Conservation (phyloP, 2,329 filamentous ascomycete species). For the Colletotrichum eleusines region DNA sequence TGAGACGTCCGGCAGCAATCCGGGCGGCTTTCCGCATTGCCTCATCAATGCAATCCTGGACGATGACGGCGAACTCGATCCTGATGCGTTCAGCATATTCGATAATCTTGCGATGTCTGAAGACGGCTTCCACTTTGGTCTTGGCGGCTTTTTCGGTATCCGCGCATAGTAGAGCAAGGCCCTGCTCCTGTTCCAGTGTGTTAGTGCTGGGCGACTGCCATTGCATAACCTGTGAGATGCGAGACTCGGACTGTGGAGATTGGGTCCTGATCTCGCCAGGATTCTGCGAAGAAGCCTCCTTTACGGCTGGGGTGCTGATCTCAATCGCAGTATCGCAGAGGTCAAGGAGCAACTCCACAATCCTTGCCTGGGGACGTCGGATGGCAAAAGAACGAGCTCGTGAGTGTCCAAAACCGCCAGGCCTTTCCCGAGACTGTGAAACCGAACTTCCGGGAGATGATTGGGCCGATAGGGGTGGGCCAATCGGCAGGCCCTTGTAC, state of each 20-base stretch:
- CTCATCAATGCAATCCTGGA: constrained; percentile 95
- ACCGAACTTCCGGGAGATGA: constrained; percentile 80
- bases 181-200: constrained; percentile 92
- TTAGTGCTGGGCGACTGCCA: constrained; percentile 97
- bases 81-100: constrained; percentile 97
- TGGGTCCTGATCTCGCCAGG: constrained; percentile 88
- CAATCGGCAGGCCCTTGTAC: constrained; percentile 90
- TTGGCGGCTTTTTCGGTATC: constrained; percentile 89
- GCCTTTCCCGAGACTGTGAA: constrained; percentile 78
- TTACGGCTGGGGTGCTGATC: constrained; percentile 93
- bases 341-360: constrained; percentile 94
- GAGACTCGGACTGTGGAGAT: constrained; percentile 94
- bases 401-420: constrained; percentile 80
- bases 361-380: constrained; percentile 87
- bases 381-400: constrained; percentile 91
- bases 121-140: constrained; percentile 91
- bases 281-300: constrained; percentile 77
- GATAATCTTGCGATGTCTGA: constrained; percentile 90
- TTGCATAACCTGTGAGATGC: constrained; percentile 92
- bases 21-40: constrained; percentile 90
- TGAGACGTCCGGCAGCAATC: constrained; percentile 86
- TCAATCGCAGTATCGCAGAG: constrained; percentile 96
- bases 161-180: constrained; percentile 85
- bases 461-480: constrained; percentile 77
- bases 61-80: constrained; percentile 90